Evolutionary conservation across 345 rosid genomes (phyloP).

Genomic region (Murraya paniculata): DNA sequence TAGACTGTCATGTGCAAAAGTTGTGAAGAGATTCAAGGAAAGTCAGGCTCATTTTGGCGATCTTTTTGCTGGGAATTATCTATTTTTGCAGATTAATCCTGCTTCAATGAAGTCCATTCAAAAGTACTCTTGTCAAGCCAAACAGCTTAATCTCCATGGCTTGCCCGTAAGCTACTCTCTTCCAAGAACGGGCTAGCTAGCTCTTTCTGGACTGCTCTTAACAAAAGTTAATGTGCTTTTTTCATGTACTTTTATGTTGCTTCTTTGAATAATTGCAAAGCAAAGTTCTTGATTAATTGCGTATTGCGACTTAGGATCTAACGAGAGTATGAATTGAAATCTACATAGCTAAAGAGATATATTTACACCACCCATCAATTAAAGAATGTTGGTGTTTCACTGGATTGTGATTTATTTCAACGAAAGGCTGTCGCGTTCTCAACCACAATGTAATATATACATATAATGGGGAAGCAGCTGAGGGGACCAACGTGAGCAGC

Average conservation of each 20-base stretch:
- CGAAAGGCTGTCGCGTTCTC: too few relatives aligned
- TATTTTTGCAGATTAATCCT: conserved; percentile 70
- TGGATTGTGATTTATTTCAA: too few relatives aligned
- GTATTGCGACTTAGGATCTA: too few relatives aligned
- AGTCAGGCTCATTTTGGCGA: conserved; percentile 65
- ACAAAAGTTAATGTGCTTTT: not conserved
- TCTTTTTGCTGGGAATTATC: conserved; percentile 73
- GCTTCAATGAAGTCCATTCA: conserved; percentile 39
- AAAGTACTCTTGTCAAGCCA: conserved; percentile 21
- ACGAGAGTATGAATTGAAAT: too few relatives aligned
- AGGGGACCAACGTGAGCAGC: not conserved
- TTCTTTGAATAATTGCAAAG: too few relatives aligned
- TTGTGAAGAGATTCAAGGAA: conserved; percentile 60
- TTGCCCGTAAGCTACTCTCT: conserved; percentile 18
- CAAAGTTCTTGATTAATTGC: too few relatives aligned
- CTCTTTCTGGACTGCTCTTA: not conserved
- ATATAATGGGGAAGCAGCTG: too few relatives aligned
- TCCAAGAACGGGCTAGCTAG: conserved; percentile 11
- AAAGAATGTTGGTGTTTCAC: too few relatives aligned
- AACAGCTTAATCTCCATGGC: not conserved
- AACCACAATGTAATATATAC: too few relatives aligned
- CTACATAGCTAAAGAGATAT: too few relatives aligned
- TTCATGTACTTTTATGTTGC: not conserved
- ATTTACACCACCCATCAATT: too few relatives aligned
- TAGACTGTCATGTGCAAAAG: conserved; percentile 33